Evolutionary conservation across 2,329 filamentous ascomycete genomes (phyloP).

Genomic region (Fusarium newnesense): DNA sequence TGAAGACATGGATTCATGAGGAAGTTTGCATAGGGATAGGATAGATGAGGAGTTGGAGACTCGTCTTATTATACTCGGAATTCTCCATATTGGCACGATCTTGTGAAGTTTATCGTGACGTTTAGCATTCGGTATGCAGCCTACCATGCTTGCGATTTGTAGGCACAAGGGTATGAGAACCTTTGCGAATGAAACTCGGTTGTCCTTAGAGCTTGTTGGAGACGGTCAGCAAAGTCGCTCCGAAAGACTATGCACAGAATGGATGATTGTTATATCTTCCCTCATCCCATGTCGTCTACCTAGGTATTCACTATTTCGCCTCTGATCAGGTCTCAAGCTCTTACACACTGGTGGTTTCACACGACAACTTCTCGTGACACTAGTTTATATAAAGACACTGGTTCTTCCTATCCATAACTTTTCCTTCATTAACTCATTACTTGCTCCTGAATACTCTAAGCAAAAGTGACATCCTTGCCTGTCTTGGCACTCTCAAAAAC

Average conservation of each 20-base stretch:
- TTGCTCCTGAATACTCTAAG: slow-evolving; percentile 17
- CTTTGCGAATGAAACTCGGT: neutral
- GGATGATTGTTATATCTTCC: no score
- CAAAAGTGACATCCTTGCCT: slow-evolving; percentile 56
- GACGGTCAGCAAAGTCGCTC: neutral
- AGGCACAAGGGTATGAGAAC: neutral
- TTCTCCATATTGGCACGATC: neutral
- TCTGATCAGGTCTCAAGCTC: no score
- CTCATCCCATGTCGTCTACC: no score
- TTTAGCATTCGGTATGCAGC: neutral
- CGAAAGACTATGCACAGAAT: neutral
- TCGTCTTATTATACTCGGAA: slow-evolving; percentile 11
- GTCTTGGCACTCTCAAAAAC: slow-evolving; percentile 61
- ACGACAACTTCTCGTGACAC: neutral
- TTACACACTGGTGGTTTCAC: neutral
- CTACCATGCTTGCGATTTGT: neutral
- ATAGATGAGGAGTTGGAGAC: slow-evolving; percentile 23
- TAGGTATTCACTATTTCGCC: no score
- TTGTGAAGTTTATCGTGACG: neutral
- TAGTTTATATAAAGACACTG: fast-evolving
- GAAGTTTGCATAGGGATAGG: slow-evolving; percentile 3
- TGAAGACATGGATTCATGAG: slow-evolving; percentile 26
- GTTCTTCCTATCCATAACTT: neutral
- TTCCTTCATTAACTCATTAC: slow-evolving; percentile 31
- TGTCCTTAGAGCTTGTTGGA: fast-evolving